phyloP scores from a whole-genome alignment of 1,284 basidiomycete genomes.

The Meripilus lineatus region DNA sequence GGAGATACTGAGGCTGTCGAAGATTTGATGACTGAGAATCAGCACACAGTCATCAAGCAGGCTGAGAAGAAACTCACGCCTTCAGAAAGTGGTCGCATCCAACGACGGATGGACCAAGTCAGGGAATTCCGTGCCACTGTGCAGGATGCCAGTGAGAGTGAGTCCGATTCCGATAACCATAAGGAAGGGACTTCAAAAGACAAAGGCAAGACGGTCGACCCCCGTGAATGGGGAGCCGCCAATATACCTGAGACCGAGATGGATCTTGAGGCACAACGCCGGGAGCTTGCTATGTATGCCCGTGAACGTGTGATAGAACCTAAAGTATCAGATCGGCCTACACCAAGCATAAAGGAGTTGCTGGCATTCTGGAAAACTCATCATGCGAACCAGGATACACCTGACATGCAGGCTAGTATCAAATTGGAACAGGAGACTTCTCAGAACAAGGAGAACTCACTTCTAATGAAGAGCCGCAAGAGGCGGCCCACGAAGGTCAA shows the following conservation, averaged over 20 bases:
- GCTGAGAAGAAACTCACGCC: not conserved
- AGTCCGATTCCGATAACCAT: not conserved
- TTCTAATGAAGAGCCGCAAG: not conserved
- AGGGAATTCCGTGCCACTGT: too few relatives aligned
- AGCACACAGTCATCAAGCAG: not conserved
- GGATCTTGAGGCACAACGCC: constrained; percentile 9
- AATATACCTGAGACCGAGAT: constrained; percentile 8
- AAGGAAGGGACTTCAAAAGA: constrained; percentile 11
- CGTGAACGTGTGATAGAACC: too few relatives aligned
- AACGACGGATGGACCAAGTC: not conserved
- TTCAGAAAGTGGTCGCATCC: not conserved
- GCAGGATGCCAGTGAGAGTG: not conserved
- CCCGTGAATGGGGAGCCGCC: constrained; percentile 13
- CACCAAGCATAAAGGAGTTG: not conserved
- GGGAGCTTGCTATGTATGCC: not conserved
- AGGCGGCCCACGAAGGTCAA: not conserved
- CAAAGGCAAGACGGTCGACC: constrained; percentile 13
- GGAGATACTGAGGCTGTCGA: not conserved
- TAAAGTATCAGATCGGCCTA: too few relatives aligned
- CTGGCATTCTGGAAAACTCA: not conserved
- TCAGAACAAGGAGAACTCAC: not conserved
- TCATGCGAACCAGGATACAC: too few relatives aligned
- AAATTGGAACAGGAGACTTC: not conserved
- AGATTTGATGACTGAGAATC: not conserved
- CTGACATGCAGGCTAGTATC: too few relatives aligned